Conservation (phyloP, 2,329 filamentous ascomycete genomes). For the Macrophomina pseudophaseolina region DNA sequence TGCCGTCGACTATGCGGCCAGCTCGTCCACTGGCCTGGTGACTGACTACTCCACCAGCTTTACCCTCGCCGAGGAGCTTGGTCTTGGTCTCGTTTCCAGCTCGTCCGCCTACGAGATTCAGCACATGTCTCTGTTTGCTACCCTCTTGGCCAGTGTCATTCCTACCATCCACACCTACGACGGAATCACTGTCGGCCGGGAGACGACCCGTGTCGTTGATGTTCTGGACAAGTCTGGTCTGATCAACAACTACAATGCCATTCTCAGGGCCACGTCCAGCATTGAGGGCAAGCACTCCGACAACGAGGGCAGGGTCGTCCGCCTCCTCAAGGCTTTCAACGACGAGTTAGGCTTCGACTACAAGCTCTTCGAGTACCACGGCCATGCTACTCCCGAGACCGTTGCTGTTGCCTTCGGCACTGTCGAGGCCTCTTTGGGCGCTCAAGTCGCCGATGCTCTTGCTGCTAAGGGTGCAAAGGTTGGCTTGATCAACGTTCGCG, state of each 20-base stretch:
- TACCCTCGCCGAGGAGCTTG: constrained; percentile 84
- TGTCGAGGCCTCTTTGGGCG: constrained; percentile 82
- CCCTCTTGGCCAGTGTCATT: constrained; percentile 75
- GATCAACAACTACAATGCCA: constrained; percentile 69
- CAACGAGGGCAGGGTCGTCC: constrained; percentile 72
- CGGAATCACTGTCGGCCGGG: constrained; percentile 79
- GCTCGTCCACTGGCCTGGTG: constrained; percentile 72
- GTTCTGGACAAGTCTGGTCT: constrained; percentile 75
- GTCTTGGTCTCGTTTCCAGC: constrained; percentile 83
- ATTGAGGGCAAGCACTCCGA: constrained; percentile 73
- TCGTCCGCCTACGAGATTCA: constrained; percentile 88
- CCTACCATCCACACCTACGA: constrained; percentile 91
- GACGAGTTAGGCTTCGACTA: constrained; percentile 93
- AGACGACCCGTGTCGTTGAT: constrained; percentile 82
- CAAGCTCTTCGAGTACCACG: constrained; percentile 90
- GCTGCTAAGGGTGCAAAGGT: constrained; percentile 76
- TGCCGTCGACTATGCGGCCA: constrained; percentile 79
- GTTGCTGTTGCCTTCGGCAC: constrained; percentile 94
- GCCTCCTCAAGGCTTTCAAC: constrained; percentile 78
- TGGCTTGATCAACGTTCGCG: constrained; percentile 86
- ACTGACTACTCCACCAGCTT: constrained; percentile 85
- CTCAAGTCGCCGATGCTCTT: constrained; percentile 77
- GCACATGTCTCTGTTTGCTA: constrained; percentile 92
- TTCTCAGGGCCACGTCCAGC: constrained; percentile 65
- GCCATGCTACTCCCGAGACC: constrained; percentile 76